Percentiles rank a stretch among this genome's conserved stretches.
These are phyloP conservation scores for Rhizoclosmatium globosum DNA, from an alignment of 192 early-diverging fungal genomes.

Conservation along the genomic window DNA sequence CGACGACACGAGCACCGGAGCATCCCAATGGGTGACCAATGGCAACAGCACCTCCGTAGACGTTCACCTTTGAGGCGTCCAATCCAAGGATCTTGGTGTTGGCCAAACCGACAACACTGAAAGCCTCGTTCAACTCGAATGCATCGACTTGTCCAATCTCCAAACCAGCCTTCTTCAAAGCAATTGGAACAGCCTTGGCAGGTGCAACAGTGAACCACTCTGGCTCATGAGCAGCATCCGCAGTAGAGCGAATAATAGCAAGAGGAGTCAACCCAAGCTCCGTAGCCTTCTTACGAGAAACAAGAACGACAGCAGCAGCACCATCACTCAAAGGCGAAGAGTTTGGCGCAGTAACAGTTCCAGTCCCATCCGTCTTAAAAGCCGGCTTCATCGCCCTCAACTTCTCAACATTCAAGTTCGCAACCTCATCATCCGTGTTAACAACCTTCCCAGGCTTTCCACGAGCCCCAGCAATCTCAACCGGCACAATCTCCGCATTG, in stretches of 20 bases:
- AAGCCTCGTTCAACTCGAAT: slow-evolving; percentile 99
- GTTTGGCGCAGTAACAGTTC: slow-evolving; percentile 96
- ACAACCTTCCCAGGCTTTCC: slow-evolving; percentile 82
- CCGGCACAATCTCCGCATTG: slow-evolving; percentile 82
- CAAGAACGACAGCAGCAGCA: slow-evolving; percentile 89
- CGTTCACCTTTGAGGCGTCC: slow-evolving; percentile 81
- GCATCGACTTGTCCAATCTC: slow-evolving; percentile 82
- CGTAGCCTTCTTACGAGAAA: slow-evolving; percentile 75
- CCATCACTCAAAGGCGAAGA: slow-evolving; percentile 92
- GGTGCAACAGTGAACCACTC: slow-evolving; percentile 97
- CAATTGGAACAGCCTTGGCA: slow-evolving; percentile 89
- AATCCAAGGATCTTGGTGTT: slow-evolving; percentile 84
- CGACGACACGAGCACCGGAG: slow-evolving; percentile 90
- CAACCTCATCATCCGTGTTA: slow-evolving; percentile 86
- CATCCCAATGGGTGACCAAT: slow-evolving; percentile 99
- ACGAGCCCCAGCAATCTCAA: slow-evolving; percentile 81
- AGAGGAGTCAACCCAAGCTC: slow-evolving; percentile 85
- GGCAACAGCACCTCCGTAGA: slow-evolving; percentile 95
- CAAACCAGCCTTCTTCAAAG: slow-evolving; percentile 81
- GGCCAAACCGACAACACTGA: slow-evolving; percentile 92
- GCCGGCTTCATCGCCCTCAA: slow-evolving; percentile 87
- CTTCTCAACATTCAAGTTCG: slow-evolving; percentile 82
- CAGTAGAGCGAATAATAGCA: slow-evolving; percentile 84
- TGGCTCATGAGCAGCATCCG: slow-evolving; percentile 88
- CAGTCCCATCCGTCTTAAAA: slow-evolving; percentile 78